Evolutionary conservation across 768 basidiomycete species (phyloP).

Genomic region (Kwoniella europaea): DNA sequence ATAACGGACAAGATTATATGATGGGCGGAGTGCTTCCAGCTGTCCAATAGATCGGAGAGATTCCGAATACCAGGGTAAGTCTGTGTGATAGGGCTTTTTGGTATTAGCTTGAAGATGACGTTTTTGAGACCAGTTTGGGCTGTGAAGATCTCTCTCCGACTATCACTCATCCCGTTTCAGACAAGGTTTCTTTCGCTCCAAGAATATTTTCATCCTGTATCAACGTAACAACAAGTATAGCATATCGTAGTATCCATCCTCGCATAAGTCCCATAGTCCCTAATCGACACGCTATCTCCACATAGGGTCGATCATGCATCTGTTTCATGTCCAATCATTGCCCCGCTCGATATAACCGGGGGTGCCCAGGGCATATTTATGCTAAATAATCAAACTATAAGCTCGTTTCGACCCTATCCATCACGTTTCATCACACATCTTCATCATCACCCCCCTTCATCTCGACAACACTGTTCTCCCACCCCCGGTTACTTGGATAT

Average conservation of each 20-base stretch:
- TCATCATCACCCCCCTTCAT: neutral
- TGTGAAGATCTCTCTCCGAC: neutral
- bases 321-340: slow-evolving; percentile 7
- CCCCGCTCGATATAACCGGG: neutral
- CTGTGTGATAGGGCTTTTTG: neutral
- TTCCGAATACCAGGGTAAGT: neutral
- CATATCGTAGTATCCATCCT: neutral
- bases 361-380: neutral
- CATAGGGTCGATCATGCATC: slow-evolving; percentile 4
- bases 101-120: neutral
- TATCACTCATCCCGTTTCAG: neutral
- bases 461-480: neutral
- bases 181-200: neutral
- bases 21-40: slow-evolving; percentile 2
- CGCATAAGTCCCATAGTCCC: neutral
- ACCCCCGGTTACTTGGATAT: neutral
- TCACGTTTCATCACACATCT: slow-evolving; percentile 5
- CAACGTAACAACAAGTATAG: neutral
- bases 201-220: neutral
- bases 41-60: neutral
- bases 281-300: neutral
- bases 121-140: neutral
- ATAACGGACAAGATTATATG: slow-evolving; percentile 15
- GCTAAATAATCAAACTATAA: neutral
- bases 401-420: neutral